Base-by-base conservation (phyloP, 441 rosid genomes). In the Kokia cookei region DNA sequence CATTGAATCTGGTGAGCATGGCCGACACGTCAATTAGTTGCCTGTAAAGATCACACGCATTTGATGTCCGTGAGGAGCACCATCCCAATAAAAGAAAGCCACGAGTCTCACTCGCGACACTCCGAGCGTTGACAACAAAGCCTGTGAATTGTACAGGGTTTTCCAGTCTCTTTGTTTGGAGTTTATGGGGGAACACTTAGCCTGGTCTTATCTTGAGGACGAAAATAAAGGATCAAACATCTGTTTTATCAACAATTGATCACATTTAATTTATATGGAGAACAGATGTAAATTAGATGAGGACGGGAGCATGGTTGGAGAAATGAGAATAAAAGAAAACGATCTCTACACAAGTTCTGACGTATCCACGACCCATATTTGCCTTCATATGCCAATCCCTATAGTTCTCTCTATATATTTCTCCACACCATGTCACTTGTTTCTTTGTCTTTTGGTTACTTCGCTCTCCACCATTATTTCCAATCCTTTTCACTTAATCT, bases 381-480 rank as follows among this genome's bases (percentile, higher is more conserved):
- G 85, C 71, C 76, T 75, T 4, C 71, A 59, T 73, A 26, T 80
- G 1, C 58, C 70, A 82, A 78, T 76, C 76, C 82, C 5, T 45
- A 3, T 24, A 19, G 32, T 32, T 8, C 24, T 29, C 48, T 45
- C 70, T 60, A 15, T 59, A 59, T 72, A 51, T 26, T 62, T 6
- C 48, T 37, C 67, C 48, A 14, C 48, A 9, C 1, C 6, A 40
- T 47, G 24, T 0, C 29, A 3, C 11, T 77, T 15, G 59, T 72
- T 66, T 74, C 37, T 55, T 70, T 57, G 27, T 53, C 5, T 32
- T 32, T 32, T 32, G 37, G 5, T 35, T 53, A 29, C 12, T 35
- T 76, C 63, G 5, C 35, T 65, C 72, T 60, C 50, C 63, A 29
- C 26, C 69, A 22, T 58, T 55, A 70, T 69, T 59, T 73, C 66